Evolutionary conservation across 352 stramenopile genomes (phyloP), one percentile per base, ranked within the genome.

Genomic region (Poterioochromonas sp.): DNA sequence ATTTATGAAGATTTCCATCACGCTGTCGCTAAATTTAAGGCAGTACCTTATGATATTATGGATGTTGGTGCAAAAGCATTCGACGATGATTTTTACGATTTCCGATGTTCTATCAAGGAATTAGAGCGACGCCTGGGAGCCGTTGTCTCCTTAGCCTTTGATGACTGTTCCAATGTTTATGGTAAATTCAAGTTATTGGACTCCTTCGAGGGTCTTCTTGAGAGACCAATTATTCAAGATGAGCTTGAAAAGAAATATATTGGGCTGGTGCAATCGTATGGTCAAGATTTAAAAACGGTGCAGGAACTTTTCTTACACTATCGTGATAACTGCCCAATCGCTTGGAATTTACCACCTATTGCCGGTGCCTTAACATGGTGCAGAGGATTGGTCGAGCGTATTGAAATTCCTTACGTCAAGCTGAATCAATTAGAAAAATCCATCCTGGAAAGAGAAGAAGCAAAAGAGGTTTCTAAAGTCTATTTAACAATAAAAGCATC

Each of bases 191-290:
- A 98, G 85, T 82, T 99, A 29, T 87, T 99, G 0, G 94, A 98
- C 80, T 94, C 88, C 40, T 99, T 99, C 79, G 94, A 98, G 76
- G 90, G 88, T 8, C 83, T 97, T 20, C 82, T 98, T 8, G 93
- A 97, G 77, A 89, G 93, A 34, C 91, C 91, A 8, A 97, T 97
- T 76, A 97, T 97, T 77, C 91, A 96, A 79, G 91, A 97, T 79
- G 93, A 97, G 83, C 86, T 97, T 8, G 93, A 98, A 83, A 97
- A 97, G 81, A 98, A 98, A 83, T 94, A 98, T 76, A 90, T 98
- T 1, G 86, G 87, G 1, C 88, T 99, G 1, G 92, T 99, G 18
- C 92, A 98, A 80, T 94, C 89, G 65, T 98, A 98, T 79, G 93
- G 91, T 49, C 87, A 92, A 73, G 94, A 99, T 83, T 83, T 99